These are phyloP conservation scores for Suhomyces vadensis DNA, from an alignment of 805 yeast species.

Conservation along the genomic window DNA sequence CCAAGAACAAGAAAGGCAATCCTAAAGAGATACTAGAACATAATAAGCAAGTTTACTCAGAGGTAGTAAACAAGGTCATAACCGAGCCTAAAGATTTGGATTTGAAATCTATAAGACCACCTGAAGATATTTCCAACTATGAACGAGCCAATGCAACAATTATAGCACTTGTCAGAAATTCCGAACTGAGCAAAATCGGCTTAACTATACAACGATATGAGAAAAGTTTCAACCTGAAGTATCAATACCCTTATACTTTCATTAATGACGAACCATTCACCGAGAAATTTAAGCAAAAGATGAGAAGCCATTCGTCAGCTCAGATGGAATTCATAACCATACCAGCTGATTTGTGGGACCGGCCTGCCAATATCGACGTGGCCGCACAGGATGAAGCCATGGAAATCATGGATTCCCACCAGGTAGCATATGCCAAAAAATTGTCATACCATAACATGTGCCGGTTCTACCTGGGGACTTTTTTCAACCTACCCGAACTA, in stretches of 20 bases:
- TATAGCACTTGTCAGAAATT: constrained; percentile 68
- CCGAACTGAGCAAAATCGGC: constrained; percentile 52
- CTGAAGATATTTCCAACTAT: constrained; percentile 24
- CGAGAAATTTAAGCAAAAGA: constrained; percentile 50
- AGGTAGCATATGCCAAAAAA: constrained; percentile 61
- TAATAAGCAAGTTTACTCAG: constrained; percentile 41
- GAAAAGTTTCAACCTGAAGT: constrained; percentile 62
- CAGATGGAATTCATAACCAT: constrained; percentile 42
- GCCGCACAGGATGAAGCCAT: constrained; percentile 43
- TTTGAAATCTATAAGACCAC: constrained; percentile 30
- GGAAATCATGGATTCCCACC: constrained; percentile 38
- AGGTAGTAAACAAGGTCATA: constrained; percentile 38
- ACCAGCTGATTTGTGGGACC: constrained; percentile 52
- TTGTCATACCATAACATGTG: constrained; percentile 83
- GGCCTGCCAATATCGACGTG: constrained; percentile 57
- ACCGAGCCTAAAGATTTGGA: constrained; percentile 50
- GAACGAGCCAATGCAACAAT: constrained; percentile 73
- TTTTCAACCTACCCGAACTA: constrained; percentile 64
- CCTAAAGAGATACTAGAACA: constrained; percentile 33
- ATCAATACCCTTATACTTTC: constrained; percentile 79
- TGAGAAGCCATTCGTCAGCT: constrained; percentile 35
- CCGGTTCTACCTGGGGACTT: constrained; percentile 67
- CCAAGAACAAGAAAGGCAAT: constrained; percentile 26
- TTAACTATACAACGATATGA: constrained; percentile 63
- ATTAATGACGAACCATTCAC: constrained; percentile 70